phyloP scores from a whole-genome alignment of 1,139 yeast genomes.

The Taphrina pruni region DNA sequence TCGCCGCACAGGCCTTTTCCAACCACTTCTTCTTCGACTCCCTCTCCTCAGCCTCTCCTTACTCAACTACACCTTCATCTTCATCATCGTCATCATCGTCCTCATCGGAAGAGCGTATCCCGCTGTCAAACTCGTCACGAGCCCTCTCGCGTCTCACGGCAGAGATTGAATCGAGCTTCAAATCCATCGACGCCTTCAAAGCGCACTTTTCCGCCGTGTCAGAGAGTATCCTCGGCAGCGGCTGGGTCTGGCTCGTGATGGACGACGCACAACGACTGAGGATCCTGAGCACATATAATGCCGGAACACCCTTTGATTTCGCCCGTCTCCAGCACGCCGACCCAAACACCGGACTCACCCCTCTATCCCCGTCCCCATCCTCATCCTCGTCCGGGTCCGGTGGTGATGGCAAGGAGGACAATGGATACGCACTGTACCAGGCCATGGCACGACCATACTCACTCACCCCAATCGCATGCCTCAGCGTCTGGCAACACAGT shows the following conservation, averaged over 20 bases:
- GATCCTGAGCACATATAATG: slow-evolving; percentile 70
- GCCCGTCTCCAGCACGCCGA: slow-evolving; percentile 78
- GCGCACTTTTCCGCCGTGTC: slow-evolving; percentile 63
- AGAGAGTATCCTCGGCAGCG: slow-evolving; percentile 67
- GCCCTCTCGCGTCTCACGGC: slow-evolving; percentile 2
- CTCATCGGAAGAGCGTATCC: slow-evolving; percentile 40
- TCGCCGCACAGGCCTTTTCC: slow-evolving; percentile 89
- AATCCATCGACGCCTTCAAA: slow-evolving; percentile 59
- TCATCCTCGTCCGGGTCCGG: no score
- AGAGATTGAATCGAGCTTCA: slow-evolving; percentile 50
- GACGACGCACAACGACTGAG: slow-evolving; percentile 68
- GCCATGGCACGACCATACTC: slow-evolving; percentile 23
- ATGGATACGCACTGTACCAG: slow-evolving; percentile 24
- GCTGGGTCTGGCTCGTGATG: slow-evolving; percentile 90
- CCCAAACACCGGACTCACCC: slow-evolving; percentile 71
- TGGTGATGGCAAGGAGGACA: background rate
- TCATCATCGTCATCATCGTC: background rate
- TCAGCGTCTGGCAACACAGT: slow-evolving; percentile 88
- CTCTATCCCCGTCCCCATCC: slow-evolving; percentile 45
- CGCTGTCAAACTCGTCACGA: slow-evolving; percentile 29
- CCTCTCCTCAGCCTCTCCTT: slow-evolving; percentile 50
- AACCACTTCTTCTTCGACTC: slow-evolving; percentile 88
- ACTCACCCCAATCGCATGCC: slow-evolving; percentile 72
- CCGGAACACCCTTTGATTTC: slow-evolving; percentile 88
- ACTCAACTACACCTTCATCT: no score